Evolutionary conservation across 495 filamentous ascomycete species (phyloP).

Genomic region (Podospora tetraspora): DNA sequence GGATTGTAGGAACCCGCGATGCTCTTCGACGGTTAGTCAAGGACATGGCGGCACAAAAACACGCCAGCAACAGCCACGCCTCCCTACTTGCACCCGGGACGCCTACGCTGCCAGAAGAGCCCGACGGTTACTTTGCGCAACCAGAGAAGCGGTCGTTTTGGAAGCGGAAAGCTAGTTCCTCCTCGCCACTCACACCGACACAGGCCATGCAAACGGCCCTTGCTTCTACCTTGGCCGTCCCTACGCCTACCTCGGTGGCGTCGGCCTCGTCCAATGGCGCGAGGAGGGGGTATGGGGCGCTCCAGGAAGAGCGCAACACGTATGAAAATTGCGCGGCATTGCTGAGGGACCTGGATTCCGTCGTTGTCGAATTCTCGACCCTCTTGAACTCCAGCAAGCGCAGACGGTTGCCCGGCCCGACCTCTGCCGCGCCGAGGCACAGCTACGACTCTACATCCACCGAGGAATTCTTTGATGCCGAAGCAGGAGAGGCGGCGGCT

Average conservation of each 20-base stretch:
- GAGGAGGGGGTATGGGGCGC: slow-evolving; percentile 22
- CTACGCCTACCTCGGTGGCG: slow-evolving; percentile 41
- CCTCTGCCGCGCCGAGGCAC: slow-evolving; percentile 52
- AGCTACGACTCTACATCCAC: slow-evolving; percentile 71
- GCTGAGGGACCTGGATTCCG: slow-evolving; percentile 73
- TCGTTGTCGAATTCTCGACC: slow-evolving; percentile 72
- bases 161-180: slow-evolving; percentile 73
- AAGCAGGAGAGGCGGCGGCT: slow-evolving; percentile 54
- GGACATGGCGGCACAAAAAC: slow-evolving; percentile 67
- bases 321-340: slow-evolving; percentile 75
- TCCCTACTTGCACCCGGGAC: slow-evolving; percentile 38
- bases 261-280: slow-evolving; percentile 33
- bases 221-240: slow-evolving; percentile 56
- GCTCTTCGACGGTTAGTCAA: slow-evolving; percentile 77
- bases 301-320: slow-evolving; percentile 54
- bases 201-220: slow-evolving; percentile 43
- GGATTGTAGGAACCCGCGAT: slow-evolving; percentile 82
- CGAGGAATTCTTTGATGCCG: slow-evolving; percentile 93
- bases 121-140: slow-evolving; percentile 40
- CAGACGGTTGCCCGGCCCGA: slow-evolving; percentile 54
- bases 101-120: slow-evolving; percentile 38
- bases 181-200: slow-evolving; percentile 33
- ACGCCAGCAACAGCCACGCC: slow-evolving; percentile 19
- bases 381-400: slow-evolving; percentile 74
- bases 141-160: slow-evolving; percentile 66